Evolutionary conservation across 169 alveolate species (phyloP), one percentile per base, ranked within the genome.

Genomic region (Plasmodium cynomolgi): DNA sequence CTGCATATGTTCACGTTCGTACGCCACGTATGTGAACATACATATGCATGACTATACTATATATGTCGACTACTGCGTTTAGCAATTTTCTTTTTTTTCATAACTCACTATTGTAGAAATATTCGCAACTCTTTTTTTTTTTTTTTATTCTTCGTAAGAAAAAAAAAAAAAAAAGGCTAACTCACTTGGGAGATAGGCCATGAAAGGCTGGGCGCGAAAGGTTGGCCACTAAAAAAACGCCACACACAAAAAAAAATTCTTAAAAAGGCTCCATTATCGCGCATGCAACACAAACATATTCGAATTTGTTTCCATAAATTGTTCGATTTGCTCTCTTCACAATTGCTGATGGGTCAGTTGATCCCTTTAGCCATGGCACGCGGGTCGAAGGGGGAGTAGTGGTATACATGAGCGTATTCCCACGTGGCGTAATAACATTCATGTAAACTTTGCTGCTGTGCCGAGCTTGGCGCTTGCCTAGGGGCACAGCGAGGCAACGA

Each of bases 21-120:
- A 26, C 15, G 33, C n/a, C 13, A 62, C 75, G 75, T 62, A 62
- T 62, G 33, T 62, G 33, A 13, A n/a, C 75, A 80, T n/a, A 79
- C 13, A 80, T 29, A 79, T 79, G 47, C 47, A 37, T 79, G 84
- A 39, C 31, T 37, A 79, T 20, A 79, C 54, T 39, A 9, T 31
- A 81, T 44, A 26, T 81, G 71, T 37, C 41, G 26, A 81, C 58
- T 81, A 20, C 17, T 81, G 75, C 62, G 8, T 74, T 33, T 74
- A 74, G 15, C 26, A 33, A 74, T 3, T 74, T 74, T 33, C 11
- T 72, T 72, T 72, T 79, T 79, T 79, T 81, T 81, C 50, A 81
- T 26, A 81, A 77, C 11, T 23, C 56, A 77, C 56, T 34, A 37
- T 62, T 62, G 56, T 77, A 77, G 47, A 20, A 77, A 77, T 77